Evolutionary conservation across 2,329 filamentous ascomycete genomes (phyloP).

Genomic region (Aphanoascus verrucosus): DNA sequence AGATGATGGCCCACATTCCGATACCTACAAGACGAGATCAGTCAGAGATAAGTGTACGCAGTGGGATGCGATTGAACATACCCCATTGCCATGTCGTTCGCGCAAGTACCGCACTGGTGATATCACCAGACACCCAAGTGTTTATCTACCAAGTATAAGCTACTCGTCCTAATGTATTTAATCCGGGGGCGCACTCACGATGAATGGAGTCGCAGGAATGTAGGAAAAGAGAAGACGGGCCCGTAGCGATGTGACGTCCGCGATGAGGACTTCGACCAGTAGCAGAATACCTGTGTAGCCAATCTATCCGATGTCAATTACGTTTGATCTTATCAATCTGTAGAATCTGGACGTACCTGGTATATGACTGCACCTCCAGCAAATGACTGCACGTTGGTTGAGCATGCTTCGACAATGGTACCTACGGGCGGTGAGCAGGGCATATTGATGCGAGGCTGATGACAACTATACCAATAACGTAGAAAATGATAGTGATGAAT

Average conservation of each 20-base stretch:
- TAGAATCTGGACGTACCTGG: constrained; percentile 27
- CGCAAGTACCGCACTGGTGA: constrained; percentile 42
- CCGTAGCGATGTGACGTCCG: constrained; percentile 53
- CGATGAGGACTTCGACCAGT: constrained; percentile 54
- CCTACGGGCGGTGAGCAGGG: constrained; percentile 23
- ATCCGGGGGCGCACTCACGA: constrained; percentile 26
- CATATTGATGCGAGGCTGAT: background rate
- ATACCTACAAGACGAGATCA: constrained; percentile 24
- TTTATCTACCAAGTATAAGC: constrained; percentile 37
- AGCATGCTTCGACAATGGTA: constrained; percentile 47
- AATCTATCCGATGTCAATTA: constrained; percentile 30
- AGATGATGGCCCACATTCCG: constrained; percentile 55
- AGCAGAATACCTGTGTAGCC: constrained; percentile 54
- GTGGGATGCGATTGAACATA: constrained; percentile 20
- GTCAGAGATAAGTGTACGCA: background rate
- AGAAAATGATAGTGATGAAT: constrained; percentile 46
- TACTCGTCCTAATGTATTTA: too few species aligned
- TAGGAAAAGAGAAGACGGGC: constrained; percentile 56
- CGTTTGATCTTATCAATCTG: background rate
- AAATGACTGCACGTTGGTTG: constrained; percentile 43
- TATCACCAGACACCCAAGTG: constrained; percentile 52
- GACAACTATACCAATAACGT: constrained; percentile 35
- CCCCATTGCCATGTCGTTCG: constrained; percentile 51
- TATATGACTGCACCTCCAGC: constrained; percentile 50
- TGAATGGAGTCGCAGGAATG: constrained; percentile 48